Conservation (phyloP, 441 rosid genomes). For the Bocquillonia castaneifolia region DNA sequence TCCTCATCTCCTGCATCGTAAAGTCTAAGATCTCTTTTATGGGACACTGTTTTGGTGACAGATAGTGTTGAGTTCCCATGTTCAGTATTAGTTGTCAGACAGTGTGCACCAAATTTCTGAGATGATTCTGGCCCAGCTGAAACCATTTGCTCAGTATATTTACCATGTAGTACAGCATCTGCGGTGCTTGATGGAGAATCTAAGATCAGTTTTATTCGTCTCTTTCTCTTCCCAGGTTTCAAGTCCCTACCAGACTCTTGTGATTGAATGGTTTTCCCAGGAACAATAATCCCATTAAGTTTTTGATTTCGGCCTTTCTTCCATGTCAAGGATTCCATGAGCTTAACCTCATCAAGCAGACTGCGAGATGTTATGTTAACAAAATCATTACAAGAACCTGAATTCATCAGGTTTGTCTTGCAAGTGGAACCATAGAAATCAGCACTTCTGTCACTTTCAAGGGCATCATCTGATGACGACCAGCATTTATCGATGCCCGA, state of each 20-base stretch:
- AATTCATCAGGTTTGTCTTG: constrained; percentile 23
- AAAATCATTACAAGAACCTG: constrained; percentile 19
- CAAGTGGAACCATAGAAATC: constrained; percentile 27
- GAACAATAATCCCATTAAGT: constrained; percentile 20
- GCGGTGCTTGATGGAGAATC: constrained; percentile 15
- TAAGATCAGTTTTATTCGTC: constrained; percentile 26
- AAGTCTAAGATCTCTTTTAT: constrained; percentile 33
- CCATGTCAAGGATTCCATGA: constrained; percentile 45
- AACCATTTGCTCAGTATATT: constrained; percentile 14
- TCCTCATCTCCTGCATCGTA: constrained; percentile 18
- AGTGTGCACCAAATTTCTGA: constrained; percentile 10
- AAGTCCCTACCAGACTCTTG: constrained; percentile 20
- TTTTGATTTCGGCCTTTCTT: constrained; percentile 31
- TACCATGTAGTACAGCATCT: constrained; percentile 14
- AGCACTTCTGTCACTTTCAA: constrained; percentile 46
- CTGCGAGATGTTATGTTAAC: constrained; percentile 29
- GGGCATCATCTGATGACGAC: constrained; percentile 46
- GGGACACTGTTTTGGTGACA: constrained; percentile 24
- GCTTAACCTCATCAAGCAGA: constrained; percentile 58
- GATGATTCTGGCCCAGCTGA: constrained; percentile 22
- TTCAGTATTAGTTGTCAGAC: constrained; percentile 17
- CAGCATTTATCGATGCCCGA: constrained; percentile 48
- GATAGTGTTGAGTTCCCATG: constrained; percentile 16
- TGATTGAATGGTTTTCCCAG: constrained; percentile 23
- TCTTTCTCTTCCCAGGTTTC: constrained; percentile 39